Base-by-base conservation (phyloP, 2,329 filamentous ascomycete genomes). In the Aspergillus latus region DNA sequence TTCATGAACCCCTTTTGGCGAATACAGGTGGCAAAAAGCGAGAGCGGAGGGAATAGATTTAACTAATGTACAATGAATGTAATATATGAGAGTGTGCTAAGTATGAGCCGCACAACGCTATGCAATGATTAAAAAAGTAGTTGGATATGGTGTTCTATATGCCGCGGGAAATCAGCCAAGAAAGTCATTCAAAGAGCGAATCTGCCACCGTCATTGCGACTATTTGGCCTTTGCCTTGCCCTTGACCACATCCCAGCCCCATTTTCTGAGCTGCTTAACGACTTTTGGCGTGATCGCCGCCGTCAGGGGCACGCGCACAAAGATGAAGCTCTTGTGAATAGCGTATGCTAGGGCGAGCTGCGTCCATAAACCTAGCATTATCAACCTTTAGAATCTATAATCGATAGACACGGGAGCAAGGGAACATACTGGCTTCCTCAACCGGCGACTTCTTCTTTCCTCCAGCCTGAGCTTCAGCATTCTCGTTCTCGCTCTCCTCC, bases 251-350 rank as follows among this genome's bases (percentile, higher is more conserved):
- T 97, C 86, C 88, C 90, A 97, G 5, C 94, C 94, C 91, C 93
- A 96, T 10, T 85, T 82, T 62, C 93, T 82, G 29, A 99, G 79
- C 10, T 86, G 84, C 75, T 91, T 95, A 67, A 97, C 94, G n/a
- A 97, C 87, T 75, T 95, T 97, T 1, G 94, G 94, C 7, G 90
- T 92, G 34, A 97, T 82, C 2, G 92, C 93, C 10, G 90, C 92
- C 1, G 94, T 94, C 61, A 97, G 77, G 7, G 94, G 94, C 8
- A 99, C 91, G n/a, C 94, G 85, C 63, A 97, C 74, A 74, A 99
- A 96, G 68, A 99, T 97, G 74, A 97, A 91, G 65, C 89, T 95
- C 78, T 99, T 99, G 81, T 99, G 94, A 57, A 99, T 90, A 30
- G 93, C 93, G 70, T 99, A 99, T 11, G 94, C 94, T 48, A 99